Percentiles rank a stretch among this genome's conserved stretches.
Evolutionary conservation across 2,329 filamentous ascomycete species (phyloP).

Genomic region (Paracoccidioides brasiliensis): DNA sequence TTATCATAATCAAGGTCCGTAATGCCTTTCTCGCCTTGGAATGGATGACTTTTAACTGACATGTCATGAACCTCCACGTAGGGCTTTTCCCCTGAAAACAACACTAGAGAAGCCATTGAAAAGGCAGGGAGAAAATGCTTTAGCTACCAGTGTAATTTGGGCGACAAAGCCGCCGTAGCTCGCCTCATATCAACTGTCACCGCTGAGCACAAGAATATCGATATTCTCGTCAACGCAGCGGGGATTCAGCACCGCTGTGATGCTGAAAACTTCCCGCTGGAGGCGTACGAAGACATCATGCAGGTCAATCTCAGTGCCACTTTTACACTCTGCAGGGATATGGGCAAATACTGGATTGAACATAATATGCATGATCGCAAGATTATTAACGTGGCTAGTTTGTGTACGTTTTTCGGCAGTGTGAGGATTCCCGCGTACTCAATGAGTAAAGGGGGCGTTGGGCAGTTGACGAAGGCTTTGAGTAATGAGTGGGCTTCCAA

Average conservation of each 20-base stretch:
- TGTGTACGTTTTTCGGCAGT: conserved; percentile 75
- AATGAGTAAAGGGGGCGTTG: conserved; percentile 71
- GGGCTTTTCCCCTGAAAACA: conserved; percentile 25
- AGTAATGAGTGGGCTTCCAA: conserved; percentile 70
- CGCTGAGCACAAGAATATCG: conserved; percentile 38
- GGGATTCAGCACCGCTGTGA: conserved; percentile 73
- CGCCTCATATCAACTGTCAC: conserved; percentile 27
- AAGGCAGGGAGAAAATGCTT: conserved; percentile 28
- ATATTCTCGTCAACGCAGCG: conserved; percentile 73
- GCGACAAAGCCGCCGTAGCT: conserved; percentile 29
- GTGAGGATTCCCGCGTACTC: conserved; percentile 80
- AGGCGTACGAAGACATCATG: conserved; percentile 66
- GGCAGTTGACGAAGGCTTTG: conserved; percentile 70
- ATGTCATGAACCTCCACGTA: neutral
- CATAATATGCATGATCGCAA: conserved; percentile 44
- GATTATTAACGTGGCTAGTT: conserved; percentile 72
- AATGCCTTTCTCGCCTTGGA: neutral
- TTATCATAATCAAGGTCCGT: conserved; percentile 14
- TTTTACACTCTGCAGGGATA: conserved; percentile 63
- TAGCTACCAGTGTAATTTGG: conserved; percentile 33
- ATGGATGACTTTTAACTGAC: neutral
- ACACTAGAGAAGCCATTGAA: conserved; percentile 29
- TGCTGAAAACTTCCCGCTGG: conserved; percentile 58
- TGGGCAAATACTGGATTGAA: conserved; percentile 63
- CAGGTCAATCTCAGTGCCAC: conserved; percentile 77